phyloP scores from a whole-genome alignment of 139 green algal genomes.

The Auxenochlorella pyrenoidosa region DNA sequence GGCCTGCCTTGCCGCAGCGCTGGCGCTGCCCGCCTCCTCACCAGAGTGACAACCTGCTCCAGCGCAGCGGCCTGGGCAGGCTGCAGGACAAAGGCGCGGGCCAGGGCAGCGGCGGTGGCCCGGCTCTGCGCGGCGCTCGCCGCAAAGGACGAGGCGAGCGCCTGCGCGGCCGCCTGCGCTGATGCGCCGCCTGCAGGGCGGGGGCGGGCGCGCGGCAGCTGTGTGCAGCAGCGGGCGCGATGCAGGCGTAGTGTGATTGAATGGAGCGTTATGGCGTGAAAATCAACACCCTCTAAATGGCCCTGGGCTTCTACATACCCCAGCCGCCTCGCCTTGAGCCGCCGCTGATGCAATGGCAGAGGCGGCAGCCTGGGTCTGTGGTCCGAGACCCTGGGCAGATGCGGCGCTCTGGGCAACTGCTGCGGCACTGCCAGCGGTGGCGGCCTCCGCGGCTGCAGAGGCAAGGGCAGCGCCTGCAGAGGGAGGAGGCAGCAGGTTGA shows the following conservation, averaged over 20 bases:
- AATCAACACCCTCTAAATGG: no score
- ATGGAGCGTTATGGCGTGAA: no score
- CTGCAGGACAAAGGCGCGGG: neutral
- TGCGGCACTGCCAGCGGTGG: neutral
- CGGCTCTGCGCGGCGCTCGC: neutral
- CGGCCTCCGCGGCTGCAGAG: neutral
- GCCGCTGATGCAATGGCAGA: neutral
- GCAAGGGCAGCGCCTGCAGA: neutral
- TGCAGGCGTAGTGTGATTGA: no score
- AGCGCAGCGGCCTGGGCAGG: neutral
- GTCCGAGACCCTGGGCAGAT: neutral
- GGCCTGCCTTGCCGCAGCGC: no score
- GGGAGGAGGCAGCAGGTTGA: no score
- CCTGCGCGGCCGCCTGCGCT: neutral
- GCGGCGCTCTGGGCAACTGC: neutral
- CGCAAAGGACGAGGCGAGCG: neutral
- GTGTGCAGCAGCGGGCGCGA: no score
- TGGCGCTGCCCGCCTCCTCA: neutral
- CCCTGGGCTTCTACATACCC: no score
- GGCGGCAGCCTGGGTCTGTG: neutral
- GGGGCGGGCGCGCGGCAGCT: no score
- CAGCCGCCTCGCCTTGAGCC: neutral
- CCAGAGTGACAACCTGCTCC: neutral
- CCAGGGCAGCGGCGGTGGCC: neutral
- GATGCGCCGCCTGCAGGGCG: neutral